Conservation (phyloP, 495 filamentous ascomycete species). For the Penicillium riverlandense region DNA sequence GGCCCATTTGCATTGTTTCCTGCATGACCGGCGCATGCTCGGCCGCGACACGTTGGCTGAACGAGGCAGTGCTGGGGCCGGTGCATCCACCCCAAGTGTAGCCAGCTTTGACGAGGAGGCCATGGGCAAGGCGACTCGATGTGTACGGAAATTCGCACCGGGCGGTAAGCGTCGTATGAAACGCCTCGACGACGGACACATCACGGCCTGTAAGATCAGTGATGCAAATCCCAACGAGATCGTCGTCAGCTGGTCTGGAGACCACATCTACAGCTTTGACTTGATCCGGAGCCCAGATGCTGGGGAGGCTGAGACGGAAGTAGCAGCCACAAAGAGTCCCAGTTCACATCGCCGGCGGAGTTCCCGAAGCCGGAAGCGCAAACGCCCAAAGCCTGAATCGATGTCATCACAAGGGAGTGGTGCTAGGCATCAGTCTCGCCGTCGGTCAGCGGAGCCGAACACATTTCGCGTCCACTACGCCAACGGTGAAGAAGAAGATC, state of each 20-base stretch:
- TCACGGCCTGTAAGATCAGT: conserved; percentile 74
- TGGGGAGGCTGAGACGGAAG: conserved; percentile 20
- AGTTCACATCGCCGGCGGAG: conserved; percentile 19
- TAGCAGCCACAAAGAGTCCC: conserved; percentile 8
- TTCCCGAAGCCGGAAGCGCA: conserved; percentile 47
- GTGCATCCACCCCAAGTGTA: conserved; percentile 21
- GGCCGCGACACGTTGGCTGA: conserved; percentile 53
- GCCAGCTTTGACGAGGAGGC: conserved; percentile 45
- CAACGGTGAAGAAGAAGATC: conserved; percentile 55
- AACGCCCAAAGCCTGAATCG: conserved; percentile 43
- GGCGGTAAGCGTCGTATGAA: conserved; percentile 48
- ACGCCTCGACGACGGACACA: conserved; percentile 53
- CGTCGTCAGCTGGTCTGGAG: conserved; percentile 69
- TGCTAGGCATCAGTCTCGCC: conserved; percentile 34
- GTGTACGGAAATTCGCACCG: conserved; percentile 65
- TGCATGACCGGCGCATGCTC: conserved; percentile 69
- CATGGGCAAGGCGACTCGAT: conserved; percentile 57
- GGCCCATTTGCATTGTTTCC: conserved; percentile 65
- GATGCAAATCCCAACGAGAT: conserved; percentile 70
- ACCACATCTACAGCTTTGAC: conserved; percentile 70
- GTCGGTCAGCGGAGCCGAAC: conserved; percentile 21
- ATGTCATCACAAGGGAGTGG: conserved; percentile 37
- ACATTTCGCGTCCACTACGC: conserved; percentile 52
- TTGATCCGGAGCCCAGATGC: conserved; percentile 57
- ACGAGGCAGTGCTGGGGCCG: conserved; percentile 34